Evolutionary conservation across 805 yeast genomes (phyloP), one percentile per base, ranked within the genome.

Genomic region (Aciculoconidium aculeatum): DNA sequence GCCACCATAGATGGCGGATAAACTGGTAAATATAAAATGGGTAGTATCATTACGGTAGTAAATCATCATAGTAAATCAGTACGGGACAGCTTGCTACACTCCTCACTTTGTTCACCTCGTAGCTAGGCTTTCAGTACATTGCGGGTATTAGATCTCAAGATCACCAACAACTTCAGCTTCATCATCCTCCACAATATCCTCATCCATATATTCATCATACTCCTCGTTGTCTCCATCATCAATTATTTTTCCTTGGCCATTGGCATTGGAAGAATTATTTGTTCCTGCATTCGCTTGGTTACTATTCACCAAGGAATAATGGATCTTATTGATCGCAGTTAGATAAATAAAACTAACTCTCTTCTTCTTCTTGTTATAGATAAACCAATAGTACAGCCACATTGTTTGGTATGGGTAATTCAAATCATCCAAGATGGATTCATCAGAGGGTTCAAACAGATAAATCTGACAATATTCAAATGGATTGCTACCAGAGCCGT

Each of bases 351-450:
- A 90, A 1, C 94, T 86, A 3, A 92, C 97, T 39, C 97, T 73
- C 59, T 90, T 90, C 59, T 82, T 75, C 48, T 84, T 81, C 58
- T 86, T 90, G 61, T 87, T 92, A 59, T 82, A 87, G 25, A 90
- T 75, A 53, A 92, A 92, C 80, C 94, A 90, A 71, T 85, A 84
- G 50, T 79, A 63, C 14, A 82, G 74, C 92, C 92, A 84, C 62
- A 64, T 54, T 2, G 68, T 60, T 41, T 64, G 69, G 37, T 61
- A 61, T 1, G 70, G 70, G 35, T 60, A 57, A 28, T 59, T 60
- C 31, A 64, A 42, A 34, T 81, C 92, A 45, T 80, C 83, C 28
- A 63, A 45, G 23, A 81, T 78, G 6, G 82, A 68, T 44, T 58
- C 67, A 35, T 80, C 77, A 17, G 73, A 70, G 0, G 73, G 78